These are phyloP conservation scores for Monosporascus cannonballus DNA, from an alignment of 2,329 filamentous ascomycete species.

Conservation along the genomic window DNA sequence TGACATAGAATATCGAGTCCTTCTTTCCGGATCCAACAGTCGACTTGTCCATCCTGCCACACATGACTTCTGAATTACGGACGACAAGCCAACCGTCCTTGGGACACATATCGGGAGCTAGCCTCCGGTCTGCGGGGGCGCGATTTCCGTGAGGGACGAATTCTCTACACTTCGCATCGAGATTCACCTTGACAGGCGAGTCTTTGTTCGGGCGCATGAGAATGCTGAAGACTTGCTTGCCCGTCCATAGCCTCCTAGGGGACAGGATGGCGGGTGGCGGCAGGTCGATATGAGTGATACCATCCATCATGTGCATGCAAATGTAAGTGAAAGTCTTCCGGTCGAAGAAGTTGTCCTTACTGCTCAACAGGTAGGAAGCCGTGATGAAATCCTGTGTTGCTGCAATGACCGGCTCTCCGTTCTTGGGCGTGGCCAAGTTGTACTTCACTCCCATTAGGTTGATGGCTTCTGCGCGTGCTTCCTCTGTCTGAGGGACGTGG, in stretches of 20 bases:
- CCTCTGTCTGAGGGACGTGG: conserved; percentile 95
- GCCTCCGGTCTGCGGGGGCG: conserved; percentile 42
- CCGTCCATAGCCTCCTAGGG: conserved; percentile 85
- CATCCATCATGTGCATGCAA: conserved; percentile 89
- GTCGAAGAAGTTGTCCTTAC: conserved; percentile 90
- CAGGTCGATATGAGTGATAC: conserved; percentile 69
- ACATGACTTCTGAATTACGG: conserved; percentile 96
- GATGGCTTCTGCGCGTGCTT: conserved; percentile 90
- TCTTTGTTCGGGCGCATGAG: conserved; percentile 82
- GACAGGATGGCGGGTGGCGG: conserved; percentile 83
- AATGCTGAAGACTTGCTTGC: conserved; percentile 92
- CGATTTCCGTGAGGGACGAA: conserved; percentile 47
- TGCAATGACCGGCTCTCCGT: conserved; percentile 95
- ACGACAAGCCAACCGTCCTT: conserved; percentile 90
- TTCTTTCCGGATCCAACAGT: conserved; percentile 98
- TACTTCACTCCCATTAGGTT: conserved; percentile 97
- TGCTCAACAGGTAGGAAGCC: conserved; percentile 82
- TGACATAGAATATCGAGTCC: conserved; percentile 94
- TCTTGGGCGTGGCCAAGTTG: conserved; percentile 92
- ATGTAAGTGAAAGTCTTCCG: conserved; percentile 83
- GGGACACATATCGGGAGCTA: conserved; percentile 64
- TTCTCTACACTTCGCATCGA: conserved; percentile 86
- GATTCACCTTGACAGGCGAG: conserved; percentile 79
- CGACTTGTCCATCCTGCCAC: conserved; percentile 94
- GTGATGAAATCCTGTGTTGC: conserved; percentile 99